Base-by-base conservation (phyloP, 805 yeast genomes). In the Jamesozyma jinghongensis region DNA sequence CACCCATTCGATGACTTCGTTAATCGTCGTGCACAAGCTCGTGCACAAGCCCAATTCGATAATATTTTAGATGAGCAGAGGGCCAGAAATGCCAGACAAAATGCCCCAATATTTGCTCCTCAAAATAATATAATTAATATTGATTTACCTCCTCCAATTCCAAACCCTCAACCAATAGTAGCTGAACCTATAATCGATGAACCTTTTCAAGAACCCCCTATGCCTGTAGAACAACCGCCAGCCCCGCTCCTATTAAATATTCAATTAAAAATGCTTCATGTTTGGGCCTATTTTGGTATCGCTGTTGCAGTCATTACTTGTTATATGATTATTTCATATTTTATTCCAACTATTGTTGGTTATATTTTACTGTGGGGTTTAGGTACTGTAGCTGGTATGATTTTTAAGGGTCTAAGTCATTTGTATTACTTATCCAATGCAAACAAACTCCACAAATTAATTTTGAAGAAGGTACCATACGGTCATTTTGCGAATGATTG, bases 341-440 rank as follows among this genome's bases (percentile, higher is more conserved):
- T 70, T 14, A 44, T 73, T 3, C 81, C 82, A 10, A 69, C 73
- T 5, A 49, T 68, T 33, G 34, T 71, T 3, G 81, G 81, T 8
- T 51, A 48, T 42, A 32, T 47, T 17, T 41, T 63, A 27, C 25
- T 56, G 17, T 44, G 41, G 25, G 32, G 40, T 6, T 50, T 43
- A 26, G 52, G 54, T 37, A 38, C 50, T 12, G 42, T 46, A 40
- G 38, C 28, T 7, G 38, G 42, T 17, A 32, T 47, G 3, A 29
- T 46, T 16, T 20, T 36, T 7, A 44, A 44, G 18, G 60, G 57
- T 13, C 17, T 49, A 3, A 19, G 13, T 10, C 13, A 19, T 19
- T 3, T 40, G 10, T 40, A 43, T 7, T 40, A 40, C 17, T 16
- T 52, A 2, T 30, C 37, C 6, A 42, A 43, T 7, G 1, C 36